Conservation (phyloP, 371 early-diverging fungal species). For the Choanephora cucurbitarum region DNA sequence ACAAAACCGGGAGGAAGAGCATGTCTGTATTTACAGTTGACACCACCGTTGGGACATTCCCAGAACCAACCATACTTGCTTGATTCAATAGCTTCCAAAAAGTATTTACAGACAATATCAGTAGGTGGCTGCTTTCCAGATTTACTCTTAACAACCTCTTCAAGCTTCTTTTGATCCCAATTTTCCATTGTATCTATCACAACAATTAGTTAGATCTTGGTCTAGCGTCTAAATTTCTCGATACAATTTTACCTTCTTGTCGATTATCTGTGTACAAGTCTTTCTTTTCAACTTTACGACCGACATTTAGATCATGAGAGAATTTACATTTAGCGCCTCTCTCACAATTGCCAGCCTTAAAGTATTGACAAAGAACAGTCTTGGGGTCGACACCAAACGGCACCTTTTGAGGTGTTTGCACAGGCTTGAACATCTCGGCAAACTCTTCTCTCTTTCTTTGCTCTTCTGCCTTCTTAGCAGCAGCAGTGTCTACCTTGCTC, state of each 20-base stretch:
- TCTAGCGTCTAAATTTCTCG: too few species aligned
- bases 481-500: slow-evolving; percentile 28
- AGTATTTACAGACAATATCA: slow-evolving; percentile 98
- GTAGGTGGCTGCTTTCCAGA: slow-evolving; percentile 90
- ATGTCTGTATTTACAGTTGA: slow-evolving; percentile 93
- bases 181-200: slow-evolving; percentile 87
- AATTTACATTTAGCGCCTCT: slow-evolving; percentile 98
- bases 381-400: slow-evolving; percentile 99
- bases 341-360: slow-evolving; percentile 91
- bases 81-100: slow-evolving; percentile 98
- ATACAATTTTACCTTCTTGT: slow-evolving; percentile 41
- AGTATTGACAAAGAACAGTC: slow-evolving; percentile 94
- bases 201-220: background rate
- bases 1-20: slow-evolving; percentile 98
- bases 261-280: slow-evolving; percentile 92
- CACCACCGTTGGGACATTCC: slow-evolving; percentile 95
- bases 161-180: slow-evolving; percentile 93
- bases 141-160: slow-evolving; percentile 85
- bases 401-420: slow-evolving; percentile 90
- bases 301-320: slow-evolving; percentile 93
- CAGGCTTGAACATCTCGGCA: slow-evolving; percentile 88
- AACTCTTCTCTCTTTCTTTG: slow-evolving; percentile 58
- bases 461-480: slow-evolving; percentile 47
- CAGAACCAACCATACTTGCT: slow-evolving; percentile 99
- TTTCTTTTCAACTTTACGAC: slow-evolving; percentile 87